Evolutionary conservation across 805 yeast genomes (phyloP), one percentile per base, ranked within the genome.

Genomic region (Maudiozyma barnettii): DNA sequence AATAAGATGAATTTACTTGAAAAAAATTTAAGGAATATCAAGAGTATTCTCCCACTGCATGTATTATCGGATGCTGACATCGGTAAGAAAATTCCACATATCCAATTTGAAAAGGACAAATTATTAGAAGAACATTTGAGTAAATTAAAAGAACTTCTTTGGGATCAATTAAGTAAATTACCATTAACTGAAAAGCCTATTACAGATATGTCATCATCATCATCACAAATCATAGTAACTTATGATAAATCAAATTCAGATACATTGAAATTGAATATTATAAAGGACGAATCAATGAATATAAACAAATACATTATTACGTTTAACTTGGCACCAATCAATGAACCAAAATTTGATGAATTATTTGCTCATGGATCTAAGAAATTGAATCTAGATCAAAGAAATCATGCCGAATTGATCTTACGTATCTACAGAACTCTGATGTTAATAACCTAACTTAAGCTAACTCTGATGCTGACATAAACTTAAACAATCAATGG

Each of bases 1-100:
- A 63, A 58, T 43, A 55, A 59, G 13, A 21, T 30, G 5, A 18
- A 31, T 8, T 2, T 47, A 2, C 29, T 53, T 13, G 16, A 38
- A 5, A 39, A 45, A 26, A 45, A 43, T 19, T 16, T 49, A 4
- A 49, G 44, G 39, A 19, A 31, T 19, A 4, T 18, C 4, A 33
- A 18, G 16, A 9, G 44, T 19, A n/a, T 47, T 19, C 9, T 31
- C 2, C 49, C 49, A 18, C 9, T 45, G 14, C 44, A 45, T 26
- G 6, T 45, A 6, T 21, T 39, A 29, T 14, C 45, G 21, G 26
- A 10, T 36, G 16, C 14, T 18, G 19, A 21, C 13, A 8, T 26
- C n/a, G 23, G 19, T 12, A 5, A 26, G 7, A 22, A 22, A 7
- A 29, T 9, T 5, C 4, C 12, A 4, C 22, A 12, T 4, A 9